Evolutionary conservation across 306 rosid species (phyloP).

Genomic region (Vachellia pachyceras): DNA sequence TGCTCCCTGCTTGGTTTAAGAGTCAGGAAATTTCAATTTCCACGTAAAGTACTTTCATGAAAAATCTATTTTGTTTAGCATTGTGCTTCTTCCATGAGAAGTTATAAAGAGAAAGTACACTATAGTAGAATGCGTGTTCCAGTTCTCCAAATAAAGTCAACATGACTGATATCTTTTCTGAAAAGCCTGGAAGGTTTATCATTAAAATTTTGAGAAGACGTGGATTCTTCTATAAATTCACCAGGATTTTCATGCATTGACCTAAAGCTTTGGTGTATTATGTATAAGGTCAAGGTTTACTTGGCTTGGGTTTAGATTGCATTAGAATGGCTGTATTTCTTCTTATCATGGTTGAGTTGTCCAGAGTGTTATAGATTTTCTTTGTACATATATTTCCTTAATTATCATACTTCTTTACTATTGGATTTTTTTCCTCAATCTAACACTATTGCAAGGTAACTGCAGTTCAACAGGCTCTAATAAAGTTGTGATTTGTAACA

Average conservation of each 20-base stretch:
- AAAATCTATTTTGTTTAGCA: neutral
- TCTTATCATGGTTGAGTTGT: conserved; percentile 19
- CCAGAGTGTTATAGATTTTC: conserved; percentile 19
- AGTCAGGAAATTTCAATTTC: neutral
- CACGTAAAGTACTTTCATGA: conserved; percentile 3
- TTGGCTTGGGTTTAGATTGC: conserved; percentile 14
- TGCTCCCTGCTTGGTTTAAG: conserved; percentile 7
- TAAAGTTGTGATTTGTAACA: conserved; percentile 82
- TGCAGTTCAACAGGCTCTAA: conserved; percentile 64
- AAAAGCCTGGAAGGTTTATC: neutral
- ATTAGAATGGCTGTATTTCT: conserved; percentile 27
- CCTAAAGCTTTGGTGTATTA: conserved; percentile 6
- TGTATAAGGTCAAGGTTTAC: neutral
- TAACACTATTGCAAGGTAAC: conserved; percentile 38
- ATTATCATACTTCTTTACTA: neutral
- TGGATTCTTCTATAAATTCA: neutral
- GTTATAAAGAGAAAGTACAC: neutral
- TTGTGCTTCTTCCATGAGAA: neutral
- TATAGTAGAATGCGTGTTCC: conserved; percentile 19
- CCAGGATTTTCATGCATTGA: neutral
- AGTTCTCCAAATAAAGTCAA: neutral
- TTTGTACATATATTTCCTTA: conserved; percentile 3
- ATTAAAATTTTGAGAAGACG: neutral
- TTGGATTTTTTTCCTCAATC: conserved; percentile 26
- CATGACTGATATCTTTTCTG: conserved; percentile 1